phyloP scores from a whole-genome alignment of 1,139 yeast genomes.

The Kurtzmaniella natalensis region DNA sequence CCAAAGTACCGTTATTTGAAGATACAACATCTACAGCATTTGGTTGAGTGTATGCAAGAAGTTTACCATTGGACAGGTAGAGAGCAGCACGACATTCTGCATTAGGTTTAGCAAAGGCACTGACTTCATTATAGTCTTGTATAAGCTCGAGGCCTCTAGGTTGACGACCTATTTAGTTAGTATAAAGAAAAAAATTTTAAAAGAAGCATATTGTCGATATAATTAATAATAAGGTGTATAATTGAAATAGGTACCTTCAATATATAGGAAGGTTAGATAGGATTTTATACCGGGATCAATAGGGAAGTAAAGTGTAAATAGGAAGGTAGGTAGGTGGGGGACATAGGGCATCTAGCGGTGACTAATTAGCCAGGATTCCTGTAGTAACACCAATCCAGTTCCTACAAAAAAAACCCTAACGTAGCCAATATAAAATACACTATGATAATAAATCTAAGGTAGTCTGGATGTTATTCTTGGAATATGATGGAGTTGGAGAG shows the following conservation, averaged over 20 bases:
- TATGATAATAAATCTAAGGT: too few relatives aligned
- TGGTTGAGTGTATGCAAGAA: conserved; percentile 56
- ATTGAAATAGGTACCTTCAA: neutral
- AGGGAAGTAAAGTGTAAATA: too few relatives aligned
- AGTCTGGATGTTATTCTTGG: too few relatives aligned
- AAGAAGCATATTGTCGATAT: neutral
- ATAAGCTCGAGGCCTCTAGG: conserved; percentile 59
- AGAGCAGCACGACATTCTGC: conserved; percentile 44
- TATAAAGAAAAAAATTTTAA: conserved; percentile 1
- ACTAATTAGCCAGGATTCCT: neutral
- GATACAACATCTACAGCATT: conserved; percentile 53
- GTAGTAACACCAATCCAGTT: too few relatives aligned
- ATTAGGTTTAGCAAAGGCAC: conserved; percentile 31
- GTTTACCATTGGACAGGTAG: conserved; percentile 51
- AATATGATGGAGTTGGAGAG: too few relatives aligned
- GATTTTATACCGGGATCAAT: conserved; percentile 2
- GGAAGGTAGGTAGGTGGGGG: neutral
- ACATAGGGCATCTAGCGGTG: conserved; percentile 2
- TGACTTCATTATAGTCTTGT: conserved; percentile 42
- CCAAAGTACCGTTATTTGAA: conserved; percentile 41
- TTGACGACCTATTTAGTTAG: conserved; percentile 45
- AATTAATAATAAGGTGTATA: neutral
- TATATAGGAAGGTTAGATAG: neutral
- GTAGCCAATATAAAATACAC: too few relatives aligned
- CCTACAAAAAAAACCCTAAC: too few relatives aligned